Base-by-base conservation (phyloP, 345 rosid species). In the Stellera chamaejasme region DNA sequence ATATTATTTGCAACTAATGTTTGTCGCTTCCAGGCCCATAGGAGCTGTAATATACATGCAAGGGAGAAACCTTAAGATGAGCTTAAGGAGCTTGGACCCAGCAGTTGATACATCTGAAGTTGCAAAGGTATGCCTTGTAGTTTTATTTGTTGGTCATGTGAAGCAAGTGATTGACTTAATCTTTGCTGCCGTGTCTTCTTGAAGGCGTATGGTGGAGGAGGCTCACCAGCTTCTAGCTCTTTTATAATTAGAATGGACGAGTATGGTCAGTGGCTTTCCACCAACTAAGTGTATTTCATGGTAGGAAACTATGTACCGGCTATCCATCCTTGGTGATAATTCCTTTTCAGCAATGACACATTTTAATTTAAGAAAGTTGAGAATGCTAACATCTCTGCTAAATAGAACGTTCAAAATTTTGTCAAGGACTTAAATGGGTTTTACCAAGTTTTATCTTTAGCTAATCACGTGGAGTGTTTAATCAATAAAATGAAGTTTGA, bases 191-290 rank as follows among this genome's bases (percentile, higher is more conserved):
- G 52, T 55, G 42, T 42, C 11, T 70, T 59, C 54, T 27, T 71
- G 74, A 72, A 88, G 96, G 98, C 87, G 50, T 88, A 88, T 66
- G 98, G 93, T 15, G 98, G 93, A 60, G 95, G 98, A 54, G 90
- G 95, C 62, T 59, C 77, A 16, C 71, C 64, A 3, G 51, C 74
- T 60, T 88, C 95, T 50, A 92, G 93, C 67, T 88, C 96, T 47
- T 88, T 92, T 55, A 79, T 86, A 28, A 88, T 86, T 69, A 84
- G 92, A 75, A 88, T 92, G 90, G 95, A 83, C 54, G 92, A 85
- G 63, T 88, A 83, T 50, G 88, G 80, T 71, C 73, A 66, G 64
- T 92, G 98, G 97, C 62, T 66, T 66, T 61, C 82, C 2, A 63
- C 27, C 51, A 66, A 65, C 66, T 16, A 44, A 32, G 19, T 72